Base-by-base conservation (phyloP, 2,329 filamentous ascomycete genomes). In the Alternaria hordeiaustralica region DNA sequence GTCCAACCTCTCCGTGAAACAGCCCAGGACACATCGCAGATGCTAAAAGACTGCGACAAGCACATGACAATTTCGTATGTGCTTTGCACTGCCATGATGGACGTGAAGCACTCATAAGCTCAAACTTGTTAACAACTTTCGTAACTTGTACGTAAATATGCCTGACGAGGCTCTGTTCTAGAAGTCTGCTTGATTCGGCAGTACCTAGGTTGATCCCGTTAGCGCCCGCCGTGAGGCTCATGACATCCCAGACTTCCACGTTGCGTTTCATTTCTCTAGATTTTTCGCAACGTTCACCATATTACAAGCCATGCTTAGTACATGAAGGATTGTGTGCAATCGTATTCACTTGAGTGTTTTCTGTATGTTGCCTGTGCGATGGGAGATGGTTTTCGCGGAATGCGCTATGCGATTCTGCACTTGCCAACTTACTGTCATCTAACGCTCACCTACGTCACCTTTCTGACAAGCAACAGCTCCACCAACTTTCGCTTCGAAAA, bases 191-290 rank as follows among this genome's bases (percentile, higher is more conserved):
- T 28, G 28, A 47, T 63, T 25, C 23, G 60, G 60, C 54, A 63
- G 60, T 57, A 51, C 50, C 21, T 21, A 43, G 67, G 68, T 56
- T 60, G 67, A 68, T 54, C 63, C 64, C 70, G 67, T 69, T 77
- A 78, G 75, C 66, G 74, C 56, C 66, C 62, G 36, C 36, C 36
- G 64, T 72, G 69, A 72, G 69, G 64, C 68, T 74, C 70, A 63
- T 62, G 63, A 66, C 55, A 60, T 59, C 60, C 65, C 56, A 58
- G 65, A 72, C 64, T 65, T 78, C 76, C 76, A 78, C 75, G 75
- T 78, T 71, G 67, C 54, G 46, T 69, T 56, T 68, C 58, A 36
- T 47, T 58, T 6, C 60, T 46, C 45, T 47, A 49, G 21, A 23
- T 36, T 26, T 15, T 26, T 36, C 20, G 41, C 45, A 12, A 63